These are phyloP conservation scores for Penicillium pancosmium DNA, from an alignment of 495 filamentous ascomycete genomes.

Conservation along the genomic window DNA sequence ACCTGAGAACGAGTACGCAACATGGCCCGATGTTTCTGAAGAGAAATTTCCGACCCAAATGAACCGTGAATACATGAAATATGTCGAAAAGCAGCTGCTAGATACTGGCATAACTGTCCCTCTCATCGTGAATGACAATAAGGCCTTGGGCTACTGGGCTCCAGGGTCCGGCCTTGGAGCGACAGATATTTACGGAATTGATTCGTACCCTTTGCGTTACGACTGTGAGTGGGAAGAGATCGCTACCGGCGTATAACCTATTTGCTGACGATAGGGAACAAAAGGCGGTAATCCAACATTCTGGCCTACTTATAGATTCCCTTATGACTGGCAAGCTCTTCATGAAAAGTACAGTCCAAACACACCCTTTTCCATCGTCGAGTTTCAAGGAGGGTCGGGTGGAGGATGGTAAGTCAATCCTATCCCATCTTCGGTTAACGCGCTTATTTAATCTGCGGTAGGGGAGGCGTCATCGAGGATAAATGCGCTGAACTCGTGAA, in stretches of 20 bases:
- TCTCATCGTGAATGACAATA: constrained; percentile 69
- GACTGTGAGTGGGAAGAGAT: constrained; percentile 38
- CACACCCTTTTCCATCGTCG: constrained; percentile 65
- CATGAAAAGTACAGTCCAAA: constrained; percentile 57
- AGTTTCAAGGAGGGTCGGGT: constrained; percentile 32
- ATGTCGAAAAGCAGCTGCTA: constrained; percentile 60
- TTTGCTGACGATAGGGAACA: not conserved
- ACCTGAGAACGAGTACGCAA: constrained; percentile 69
- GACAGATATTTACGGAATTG: constrained; percentile 73
- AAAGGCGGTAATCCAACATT: constrained; percentile 40
- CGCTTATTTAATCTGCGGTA: constrained; percentile 20
- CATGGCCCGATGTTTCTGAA: constrained; percentile 29
- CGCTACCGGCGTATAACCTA: not conserved
- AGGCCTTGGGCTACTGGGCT: constrained; percentile 54
- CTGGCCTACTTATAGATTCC: constrained; percentile 48
- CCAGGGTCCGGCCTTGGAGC: constrained; percentile 60
- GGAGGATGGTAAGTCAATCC: constrained; percentile 14
- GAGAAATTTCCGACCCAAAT: constrained; percentile 35
- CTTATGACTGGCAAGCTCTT: constrained; percentile 39
- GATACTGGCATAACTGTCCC: constrained; percentile 67
- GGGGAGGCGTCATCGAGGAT: constrained; percentile 64
- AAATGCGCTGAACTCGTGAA: constrained; percentile 61
- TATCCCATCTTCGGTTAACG: constrained; percentile 39
- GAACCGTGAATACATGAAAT: constrained; percentile 62
- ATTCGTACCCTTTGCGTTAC: constrained; percentile 64